Evolutionary conservation across 441 rosid genomes (phyloP), one percentile per base, ranked within the genome.

Genomic region (Croton setiger): DNA sequence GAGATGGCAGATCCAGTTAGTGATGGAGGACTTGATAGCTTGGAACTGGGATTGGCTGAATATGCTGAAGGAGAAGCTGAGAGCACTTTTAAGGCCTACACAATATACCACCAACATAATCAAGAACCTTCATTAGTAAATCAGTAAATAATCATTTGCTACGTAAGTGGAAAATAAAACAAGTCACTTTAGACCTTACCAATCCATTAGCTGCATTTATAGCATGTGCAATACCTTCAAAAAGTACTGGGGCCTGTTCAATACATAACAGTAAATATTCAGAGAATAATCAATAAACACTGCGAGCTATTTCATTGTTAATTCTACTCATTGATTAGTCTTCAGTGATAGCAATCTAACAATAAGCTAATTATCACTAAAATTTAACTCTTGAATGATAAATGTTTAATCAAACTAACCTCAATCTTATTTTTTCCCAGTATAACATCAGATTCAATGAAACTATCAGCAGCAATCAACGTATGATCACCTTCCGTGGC

Each of bases 41-140:
- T 85, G 49, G 95, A 77, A 58, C 63, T 83, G 4, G 91, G 94
- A 63, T 91, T 82, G n/a, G 94, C 94, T 72, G 94, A 89, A 79
- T 93, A 91, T 14, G 97, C 91, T 17, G 93, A 81, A 63, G 91
- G 85, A 69, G 96, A 89, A 20, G 96, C 93, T 10, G 95, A 86
- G n/a, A 89, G 93, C 54, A 88, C 95, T 80, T 88, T 87, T 78
- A 83, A 73, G 56, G 84, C 93, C 96, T 89, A 75, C 14, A 64
- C 44, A 74, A n/a, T 51, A 68, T 18, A 65, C 20, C 45, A 54
- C 63, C 36, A 63, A 37, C 66, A n/a, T 15, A 62, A 53, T 20
- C 44, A 55, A 33, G 12, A 57, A 35, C 41, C 35, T 54, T 15
- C 39, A 39, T 55, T 18, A 31, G 15, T 14, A 36, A 20, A 5